phyloP scores from a whole-genome alignment of 257 asterid genomes.

The Penstemon davidsonii region DNA sequence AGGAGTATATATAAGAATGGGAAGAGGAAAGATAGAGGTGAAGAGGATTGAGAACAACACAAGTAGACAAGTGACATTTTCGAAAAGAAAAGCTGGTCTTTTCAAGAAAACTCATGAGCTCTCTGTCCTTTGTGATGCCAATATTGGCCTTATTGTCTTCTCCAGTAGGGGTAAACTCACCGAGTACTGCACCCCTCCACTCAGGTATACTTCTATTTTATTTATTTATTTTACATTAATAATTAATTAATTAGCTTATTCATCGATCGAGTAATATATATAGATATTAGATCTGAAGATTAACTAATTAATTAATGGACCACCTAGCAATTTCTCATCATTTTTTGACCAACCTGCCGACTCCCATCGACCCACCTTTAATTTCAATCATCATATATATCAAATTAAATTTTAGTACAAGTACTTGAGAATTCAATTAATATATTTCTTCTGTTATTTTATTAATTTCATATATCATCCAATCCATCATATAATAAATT shows the following conservation, averaged over 20 bases:
- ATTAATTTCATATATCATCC: too few species aligned
- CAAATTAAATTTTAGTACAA: not conserved
- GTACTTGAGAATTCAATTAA: too few species aligned
- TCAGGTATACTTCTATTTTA: constrained; percentile 41
- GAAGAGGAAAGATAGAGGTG: constrained; percentile 79
- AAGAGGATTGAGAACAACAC: constrained; percentile 87
- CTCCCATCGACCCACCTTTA: not conserved
- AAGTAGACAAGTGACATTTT: constrained; percentile 77
- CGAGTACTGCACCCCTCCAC: constrained; percentile 59
- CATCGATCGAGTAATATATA: too few species aligned
- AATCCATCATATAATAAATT: too few species aligned
- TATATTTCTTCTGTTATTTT: too few species aligned
- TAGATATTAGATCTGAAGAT: not conserved
- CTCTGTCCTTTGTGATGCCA: constrained; percentile 85
- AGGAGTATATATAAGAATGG: constrained; percentile 40
- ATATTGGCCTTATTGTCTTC: constrained; percentile 71
- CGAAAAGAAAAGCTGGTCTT: constrained; percentile 70
- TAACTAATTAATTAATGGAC: not conserved
- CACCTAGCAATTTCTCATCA: not conserved
- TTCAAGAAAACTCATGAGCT: constrained; percentile 90
- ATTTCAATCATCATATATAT: not conserved
- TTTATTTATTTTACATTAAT: too few species aligned
- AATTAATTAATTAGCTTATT: too few species aligned
- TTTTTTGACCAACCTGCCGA: not conserved
- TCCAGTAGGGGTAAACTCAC: constrained; percentile 71